A percentile compares a stretch with the other conserved stretches of the same genome.
Conservation (phyloP, 2,329 filamentous ascomycete genomes). For the Rutstroemia sp. region DNA sequence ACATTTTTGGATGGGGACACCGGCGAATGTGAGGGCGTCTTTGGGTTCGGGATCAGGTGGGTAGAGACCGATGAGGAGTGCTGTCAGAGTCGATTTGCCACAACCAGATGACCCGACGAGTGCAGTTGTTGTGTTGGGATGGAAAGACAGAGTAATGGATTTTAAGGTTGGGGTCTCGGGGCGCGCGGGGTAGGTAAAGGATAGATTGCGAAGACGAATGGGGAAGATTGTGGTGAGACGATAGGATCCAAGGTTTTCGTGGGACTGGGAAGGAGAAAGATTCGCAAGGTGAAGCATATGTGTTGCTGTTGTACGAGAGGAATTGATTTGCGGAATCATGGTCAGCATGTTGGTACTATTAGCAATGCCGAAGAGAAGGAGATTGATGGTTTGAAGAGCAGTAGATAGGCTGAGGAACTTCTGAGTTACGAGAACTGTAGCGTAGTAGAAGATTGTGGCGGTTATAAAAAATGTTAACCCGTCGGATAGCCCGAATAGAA, state of each 20-base stretch:
- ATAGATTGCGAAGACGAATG: constrained; percentile 48
- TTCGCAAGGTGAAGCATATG: constrained; percentile 64
- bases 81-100: constrained; percentile 82
- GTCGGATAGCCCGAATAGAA: constrained; percentile 73
- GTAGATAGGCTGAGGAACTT: constrained; percentile 43
- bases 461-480: constrained; percentile 63
- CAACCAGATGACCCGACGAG: constrained; percentile 80
- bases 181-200: constrained; percentile 64
- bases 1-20: constrained; percentile 47
- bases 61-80: constrained; percentile 69
- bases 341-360: constrained; percentile 63
- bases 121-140: constrained; percentile 58
- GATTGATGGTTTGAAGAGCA: constrained; percentile 68
- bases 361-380: constrained; percentile 77
- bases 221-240: constrained; percentile 37
- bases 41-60: constrained; percentile 23
- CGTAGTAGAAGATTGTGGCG: constrained; percentile 80
- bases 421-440: constrained; percentile 53
- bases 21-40: constrained; percentile 41
- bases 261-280: constrained; percentile 38
- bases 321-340: constrained; percentile 73
- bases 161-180: constrained; percentile 48
- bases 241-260: constrained; percentile 39
- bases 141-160: constrained; percentile 58
- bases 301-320: constrained; percentile 63